Base-by-base conservation (phyloP, 2,329 filamentous ascomycete species). In the Epichloe amarillans region DNA sequence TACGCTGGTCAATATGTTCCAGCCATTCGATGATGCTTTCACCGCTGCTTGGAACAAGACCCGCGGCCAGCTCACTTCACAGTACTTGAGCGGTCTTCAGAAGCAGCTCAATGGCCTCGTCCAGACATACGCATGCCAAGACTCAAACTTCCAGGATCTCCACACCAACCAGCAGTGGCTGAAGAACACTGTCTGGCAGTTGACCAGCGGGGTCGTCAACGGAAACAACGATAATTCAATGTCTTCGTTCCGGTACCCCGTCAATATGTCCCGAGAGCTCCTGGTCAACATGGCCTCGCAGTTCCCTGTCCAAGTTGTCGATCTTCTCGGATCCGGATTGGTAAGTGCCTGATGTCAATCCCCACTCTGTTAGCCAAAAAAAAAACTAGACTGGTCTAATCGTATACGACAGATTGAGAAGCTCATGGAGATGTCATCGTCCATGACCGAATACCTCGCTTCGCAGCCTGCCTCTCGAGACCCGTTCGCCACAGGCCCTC, bases 271-370 rank as follows among this genome's bases (percentile, higher is more conserved):
- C 0, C 71, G 75, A 44, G 82, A 87, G 52, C 60, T 88, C 7
- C 60, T 86, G 26, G 68, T 76, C 21, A 75, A 76, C 14, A 80
- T 90, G 66, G 82, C 84, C 4, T 79, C 81, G 15, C 79, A 84
- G 49, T 84, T 93, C 60, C 83, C 84, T 0, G 79, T 80, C 37
- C 76, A 83, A 56, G 81, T 88, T 71, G 86, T 88, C 71, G 86
- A 91, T 55, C 72, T 90, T 3, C 75, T 90, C 56, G 84, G 83
- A 17, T 77, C 86, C 39, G 84, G 84, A 26, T 65, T 94, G 66
- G 84, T 87, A 69, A 64, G 80, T 71, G 23, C 10, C 30, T 4
- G 30, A 30, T 30, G 30, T 30, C 30, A 4, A 30, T 30, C 26
- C 26, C 23, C 23, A 4, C 38, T n/a, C 42, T 35, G 17, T 5